Conservation (phyloP, 805 yeast genomes). For the Candida dendrica region DNA sequence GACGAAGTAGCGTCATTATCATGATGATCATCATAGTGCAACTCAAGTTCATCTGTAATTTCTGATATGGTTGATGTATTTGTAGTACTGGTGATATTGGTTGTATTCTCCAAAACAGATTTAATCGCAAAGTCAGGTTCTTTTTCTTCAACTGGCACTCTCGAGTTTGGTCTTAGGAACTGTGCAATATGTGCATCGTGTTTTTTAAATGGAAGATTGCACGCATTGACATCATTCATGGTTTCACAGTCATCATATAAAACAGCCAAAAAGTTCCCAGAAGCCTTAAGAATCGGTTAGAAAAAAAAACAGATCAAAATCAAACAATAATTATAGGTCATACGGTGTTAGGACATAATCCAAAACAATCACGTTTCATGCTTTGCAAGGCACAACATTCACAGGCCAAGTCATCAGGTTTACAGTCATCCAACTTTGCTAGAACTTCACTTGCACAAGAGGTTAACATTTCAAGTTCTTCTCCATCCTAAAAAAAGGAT, state of each 20-base stretch:
- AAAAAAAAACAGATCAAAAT: no score
- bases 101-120: constrained; percentile 12
- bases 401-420: constrained; percentile 47
- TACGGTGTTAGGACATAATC: constrained; percentile 37
- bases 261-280: constrained; percentile 38
- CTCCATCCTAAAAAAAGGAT: constrained; percentile 18
- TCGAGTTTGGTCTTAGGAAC: constrained; percentile 18
- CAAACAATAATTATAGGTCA: no score
- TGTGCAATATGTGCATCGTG: constrained; percentile 26
- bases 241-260: constrained; percentile 38
- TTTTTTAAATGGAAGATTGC: constrained; percentile 42
- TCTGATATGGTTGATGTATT: background rate
- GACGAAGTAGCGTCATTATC: background rate
- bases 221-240: constrained; percentile 42
- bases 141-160: constrained; percentile 19
- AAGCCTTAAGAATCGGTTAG: constrained; percentile 14
- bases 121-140: constrained; percentile 17
- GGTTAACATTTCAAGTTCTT: constrained; percentile 35
- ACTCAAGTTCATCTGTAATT: background rate
- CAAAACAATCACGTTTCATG: constrained; percentile 37
- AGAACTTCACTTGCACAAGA: constrained; percentile 41
- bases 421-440: constrained; percentile 39
- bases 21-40: background rate
- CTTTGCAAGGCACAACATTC: constrained; percentile 51
- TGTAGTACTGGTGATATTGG: constrained; percentile 5